These are phyloP conservation scores for Bolboschoenus planiculmis DNA, from an alignment of 176 grass and related monocot species.

Conservation along the genomic window DNA sequence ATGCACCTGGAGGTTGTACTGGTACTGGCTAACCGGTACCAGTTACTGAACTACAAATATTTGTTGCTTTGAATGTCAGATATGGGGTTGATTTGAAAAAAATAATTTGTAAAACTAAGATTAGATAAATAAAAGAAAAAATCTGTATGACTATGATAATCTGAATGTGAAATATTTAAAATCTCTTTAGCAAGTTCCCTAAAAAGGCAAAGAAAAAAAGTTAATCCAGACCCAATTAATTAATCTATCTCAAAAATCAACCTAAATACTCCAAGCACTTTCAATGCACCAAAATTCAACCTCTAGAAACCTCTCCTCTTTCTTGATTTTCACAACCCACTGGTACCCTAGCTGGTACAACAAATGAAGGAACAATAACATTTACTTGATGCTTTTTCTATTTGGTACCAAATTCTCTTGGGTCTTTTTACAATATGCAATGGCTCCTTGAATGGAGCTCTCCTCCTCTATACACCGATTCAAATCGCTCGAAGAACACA, in stretches of 20 bases:
- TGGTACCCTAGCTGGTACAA: slow-evolving; percentile 37
- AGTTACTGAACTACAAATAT: too few species aligned
- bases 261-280: neutral
- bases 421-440: slow-evolving; percentile 85
- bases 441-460: slow-evolving; percentile 77
- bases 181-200: neutral
- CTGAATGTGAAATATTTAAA: neutral
- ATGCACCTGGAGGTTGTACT: too few species aligned
- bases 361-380: slow-evolving; percentile 53
- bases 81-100: neutral
- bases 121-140: neutral
- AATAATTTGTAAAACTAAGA: too few species aligned
- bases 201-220: neutral
- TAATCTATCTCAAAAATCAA: slow-evolving; percentile 3
- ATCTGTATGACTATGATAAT: neutral
- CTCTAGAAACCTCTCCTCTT: slow-evolving; percentile 54
- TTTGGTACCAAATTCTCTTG: slow-evolving; percentile 34
- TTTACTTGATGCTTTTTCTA: too few species aligned
- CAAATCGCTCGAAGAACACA: slow-evolving; percentile 31
- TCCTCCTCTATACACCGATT: slow-evolving; percentile 47
- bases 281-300: slow-evolving; percentile 11
- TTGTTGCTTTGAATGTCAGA: too few species aligned
- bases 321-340: slow-evolving; percentile 37
- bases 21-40: too few species aligned
- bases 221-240: too few species aligned